Evolutionary conservation across 2,329 filamentous ascomycete genomes (phyloP), one percentile per base, ranked within the genome.

Genomic region (Trematosphaeria pertusa): DNA sequence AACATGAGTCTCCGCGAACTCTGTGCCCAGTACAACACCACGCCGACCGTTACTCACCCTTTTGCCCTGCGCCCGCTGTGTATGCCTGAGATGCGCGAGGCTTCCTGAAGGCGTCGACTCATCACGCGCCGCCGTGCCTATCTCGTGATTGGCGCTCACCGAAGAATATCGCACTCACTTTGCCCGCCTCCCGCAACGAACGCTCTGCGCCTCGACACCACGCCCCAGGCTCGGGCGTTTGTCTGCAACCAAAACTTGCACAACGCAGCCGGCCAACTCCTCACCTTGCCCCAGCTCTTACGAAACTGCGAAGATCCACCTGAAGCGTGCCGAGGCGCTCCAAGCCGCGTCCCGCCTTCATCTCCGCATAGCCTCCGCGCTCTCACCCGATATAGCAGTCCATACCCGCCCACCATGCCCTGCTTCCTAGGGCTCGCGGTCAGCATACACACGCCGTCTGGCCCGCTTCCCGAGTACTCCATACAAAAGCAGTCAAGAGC

Each of bases 401-500:
- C n/a, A n/a, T n/a, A n/a, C 17, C 22, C 28, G 35, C 46, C 42
- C 52, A 54, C 54, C 45, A 89, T 89, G 94, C 94, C 94, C 79
- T 97, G 92, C 85, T 99, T 97, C 80, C 96, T 97, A 81, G 94
- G 94, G 76, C 91, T 99, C 77, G 92, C 93, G 67, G 92, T 97
- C 71, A 96, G 91, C 83, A 94, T 97, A 73, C 94, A 99, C 78
- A 86, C 84, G 34, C 83, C 91, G 61, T 80, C 83, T 60, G 85
- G 85, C 34, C 92, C 94, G 58, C 85, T 99, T 58, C 81, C 91
- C 53, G 94, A 99, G 76, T 87, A 96, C 77, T 93, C 92, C 65
- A 88, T 97, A 62, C 93, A 97, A 78, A 94, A 91, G 71, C 91
- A 97, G 75, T 91, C 90, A 48, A 88, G 91, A 64, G 83, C 91